Base-by-base conservation (phyloP, 1,139 yeast species). In the Debaryomyces nepalensis region DNA sequence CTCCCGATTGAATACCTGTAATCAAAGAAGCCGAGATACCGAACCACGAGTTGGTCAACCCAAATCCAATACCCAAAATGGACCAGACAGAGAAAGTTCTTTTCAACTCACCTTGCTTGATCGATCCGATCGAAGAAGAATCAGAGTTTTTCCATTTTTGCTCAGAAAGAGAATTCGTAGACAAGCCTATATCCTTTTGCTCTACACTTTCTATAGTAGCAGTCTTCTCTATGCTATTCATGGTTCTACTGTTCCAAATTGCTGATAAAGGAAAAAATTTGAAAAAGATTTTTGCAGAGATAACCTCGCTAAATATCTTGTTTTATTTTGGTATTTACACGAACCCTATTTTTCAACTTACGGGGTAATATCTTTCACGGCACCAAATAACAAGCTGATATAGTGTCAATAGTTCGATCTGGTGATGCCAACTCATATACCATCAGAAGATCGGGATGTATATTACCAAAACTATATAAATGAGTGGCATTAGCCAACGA, bases 11-110 rank as follows among this genome's bases (percentile, higher is more conserved):
- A 43, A 82, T 80, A 55, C 85, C 84, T 15, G 85, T 78, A 43
- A 81, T 71, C 59, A 82, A 70, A 9, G 85, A 77, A 2, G 85
- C 82, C 11, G 84, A 79, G 42, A 81, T 79, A 46, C 87, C 87
- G 47, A 81, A 79, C 87, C 87, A 82, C 6, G 86, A 81, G 63
- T 82, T 82, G 20, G 88, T 82, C 43, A 83, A 62, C 18, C 87
- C 87, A 53, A 83, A 83, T 4, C 87, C 87, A 45, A 82, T 83
- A 45, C 86, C 86, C 19, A 81, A 63, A 6, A 82, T 71, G 1
- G 84, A 77, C 66, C 78, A 70, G 33, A 77, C 67, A 15, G 79
- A 69, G 49, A 79, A 80, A 42, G 70, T 73, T 53, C 81, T 71
- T 44, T 73, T 70, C 46, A 78, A 66, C 46, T 73, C 71, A 39